Percentiles rank a stretch among this genome's conserved stretches.
Evolutionary conservation across 768 basidiomycete species (phyloP).

Genomic region (Royoungia palumana): DNA sequence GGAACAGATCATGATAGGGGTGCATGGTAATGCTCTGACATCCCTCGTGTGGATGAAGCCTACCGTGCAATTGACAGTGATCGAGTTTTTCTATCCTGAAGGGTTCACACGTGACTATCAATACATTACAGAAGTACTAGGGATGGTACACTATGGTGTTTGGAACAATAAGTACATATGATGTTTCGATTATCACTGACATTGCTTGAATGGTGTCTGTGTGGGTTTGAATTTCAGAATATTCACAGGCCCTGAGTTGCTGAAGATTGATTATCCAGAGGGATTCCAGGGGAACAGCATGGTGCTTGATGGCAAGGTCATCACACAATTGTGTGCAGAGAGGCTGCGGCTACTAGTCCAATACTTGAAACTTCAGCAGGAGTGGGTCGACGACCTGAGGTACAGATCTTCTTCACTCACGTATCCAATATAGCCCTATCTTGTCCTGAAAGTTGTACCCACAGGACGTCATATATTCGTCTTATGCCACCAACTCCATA

Average conservation of each 20-base stretch:
- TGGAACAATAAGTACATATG: conserved; percentile 65
- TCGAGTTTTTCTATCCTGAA: conserved; percentile 85
- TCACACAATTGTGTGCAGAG: conserved; percentile 58
- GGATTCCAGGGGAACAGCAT: conserved; percentile 91
- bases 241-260: conserved; percentile 73
- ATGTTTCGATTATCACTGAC: neutral
- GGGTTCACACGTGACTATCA: conserved; percentile 89
- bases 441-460: no score
- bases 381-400: no score
- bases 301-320: conserved; percentile 70
- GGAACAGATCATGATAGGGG: conserved; percentile 87
- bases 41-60: conserved; percentile 92
- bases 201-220: neutral
- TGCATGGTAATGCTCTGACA: conserved; percentile 90
- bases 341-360: conserved; percentile 42
- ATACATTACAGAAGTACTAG: conserved; percentile 75
- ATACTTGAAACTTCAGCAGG: no score
- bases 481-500: no score
- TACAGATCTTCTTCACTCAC: no score
- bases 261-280: conserved; percentile 68
- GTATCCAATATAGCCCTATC: no score
- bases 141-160: conserved; percentile 81
- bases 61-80: conserved; percentile 75
- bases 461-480: no score
- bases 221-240: conserved; percentile 38